Base-by-base conservation (phyloP, 225 moss, liverwort and hornwort genomes). In the Sphagnum contortum region DNA sequence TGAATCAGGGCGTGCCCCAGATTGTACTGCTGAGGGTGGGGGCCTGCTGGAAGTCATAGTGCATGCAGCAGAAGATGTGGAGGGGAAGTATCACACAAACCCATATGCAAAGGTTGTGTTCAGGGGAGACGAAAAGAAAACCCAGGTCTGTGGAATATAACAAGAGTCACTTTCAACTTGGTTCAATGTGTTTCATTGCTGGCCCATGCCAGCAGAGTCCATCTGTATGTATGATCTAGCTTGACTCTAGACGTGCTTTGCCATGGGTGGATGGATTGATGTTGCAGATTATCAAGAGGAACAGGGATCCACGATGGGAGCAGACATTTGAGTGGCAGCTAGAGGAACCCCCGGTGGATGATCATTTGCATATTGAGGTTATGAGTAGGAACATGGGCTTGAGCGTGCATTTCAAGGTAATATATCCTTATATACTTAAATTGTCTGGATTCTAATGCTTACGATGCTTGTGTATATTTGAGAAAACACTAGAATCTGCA, bases 61-160 rank as follows among this genome's bases (percentile, higher is more conserved):
- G 8, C 89, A 84, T 57, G 85, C 80, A 60, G 98, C 91, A 48
- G 89, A 98, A 69, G 89, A 89, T 45, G 58, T 98, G 45, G 98
- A 98, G 70, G 98, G 98, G 49, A 93, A 91, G 66, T 82, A 84
- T 74, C 98, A 98, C 50, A 98, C 93, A 57, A 98, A 98, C 63
- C 93, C 98, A 4, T 93, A 81, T 56, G 93, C 46, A 1, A 84
- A 75, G 66, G 75, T 98, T 14, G 77, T 88, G 48, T 93, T 98
- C 75, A 87, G 81, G 67, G 98, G 98, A 55, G 98, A 93, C 44
- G 88, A 89, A 74, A 86, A 67, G 13, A 88, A 79, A 46, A 83
- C 80, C 1, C 49, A 66, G 68, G 96, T 98, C 71, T 69, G 73
- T 29, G 57, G 29, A 29, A 29, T 29, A 29, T 29, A 29, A 29